Evolutionary conservation across 2,329 filamentous ascomycete genomes (phyloP), one percentile per base, ranked within the genome.

Genomic region (Diaporthe australafricana): DNA sequence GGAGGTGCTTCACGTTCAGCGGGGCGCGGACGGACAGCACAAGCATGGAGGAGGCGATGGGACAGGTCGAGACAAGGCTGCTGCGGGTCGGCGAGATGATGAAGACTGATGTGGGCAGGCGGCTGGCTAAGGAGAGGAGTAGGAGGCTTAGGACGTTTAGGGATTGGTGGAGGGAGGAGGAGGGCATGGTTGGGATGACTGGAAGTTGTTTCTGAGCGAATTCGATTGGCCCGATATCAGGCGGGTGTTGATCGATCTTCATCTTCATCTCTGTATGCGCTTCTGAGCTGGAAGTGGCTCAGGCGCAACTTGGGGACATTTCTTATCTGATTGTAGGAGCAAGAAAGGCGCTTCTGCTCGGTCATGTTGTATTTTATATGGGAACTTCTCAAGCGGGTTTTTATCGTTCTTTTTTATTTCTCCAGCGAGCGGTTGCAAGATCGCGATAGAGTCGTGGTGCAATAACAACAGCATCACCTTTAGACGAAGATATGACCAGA

Each of bases 61-160:
- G 88, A 60, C 94, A 97, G 84, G 94, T 97, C 77, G 89, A 89
- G 50, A 91, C 92, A 66, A 97, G 96, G 84, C 83, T 97, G 74
- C 81, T 94, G 74, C 86, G 83, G 77, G 79, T 97, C 27, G 89
- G 86, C 76, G 83, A 82, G 17, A 88, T 90, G 87, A 91, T 91
- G 88, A 92, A 92, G 84, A 91, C 90, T 68, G 83, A 82, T 0
- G 83, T 85, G 27, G 90, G 90, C 6, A 83, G 83, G 75, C 80
- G 80, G 75, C 79, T 91, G 80, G 89, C 89, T 0, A 81, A 75
- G 74, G 85, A 87, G 77, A 83, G 89, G 77, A 89, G 87, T 0
- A 81, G 84, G 76, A 84, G 88, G 75, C 78, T 92, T 76, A 77
- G 78, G 70, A 75, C 81, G 62, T 89, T 91, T 79, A 85, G 85